Evolutionary conservation across 306 rosid genomes (phyloP).

Genomic region (Inga oerstediana): DNA sequence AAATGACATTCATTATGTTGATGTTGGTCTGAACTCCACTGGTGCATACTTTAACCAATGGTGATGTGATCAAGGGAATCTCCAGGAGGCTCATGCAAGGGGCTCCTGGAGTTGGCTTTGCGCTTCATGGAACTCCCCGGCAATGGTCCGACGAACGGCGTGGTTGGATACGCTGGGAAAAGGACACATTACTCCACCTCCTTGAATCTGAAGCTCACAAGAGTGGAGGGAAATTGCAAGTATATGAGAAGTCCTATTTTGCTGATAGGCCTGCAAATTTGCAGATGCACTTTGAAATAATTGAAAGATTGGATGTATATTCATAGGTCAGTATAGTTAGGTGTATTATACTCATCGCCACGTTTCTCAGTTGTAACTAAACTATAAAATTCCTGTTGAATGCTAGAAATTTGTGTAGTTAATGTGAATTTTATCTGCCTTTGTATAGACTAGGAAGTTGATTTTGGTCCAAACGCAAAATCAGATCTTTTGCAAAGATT

Average conservation of each 20-base stretch:
- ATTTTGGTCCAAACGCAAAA: neutral
- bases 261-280: constrained; percentile 57
- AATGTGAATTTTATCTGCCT: constrained; percentile 14
- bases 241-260: constrained; percentile 59
- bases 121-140: constrained; percentile 91
- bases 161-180: constrained; percentile 69
- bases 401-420: neutral
- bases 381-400: constrained; percentile 6
- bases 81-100: constrained; percentile 45
- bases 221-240: constrained; percentile 56
- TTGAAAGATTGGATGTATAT: constrained; percentile 61
- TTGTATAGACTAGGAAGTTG: constrained; percentile 8
- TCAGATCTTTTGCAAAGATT: neutral
- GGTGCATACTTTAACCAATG: constrained; percentile 75
- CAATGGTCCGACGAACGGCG: constrained; percentile 76
- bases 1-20: constrained; percentile 74
- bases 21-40: constrained; percentile 78
- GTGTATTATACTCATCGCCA: neutral
- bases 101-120: constrained; percentile 46
- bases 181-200: constrained; percentile 54
- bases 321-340: constrained; percentile 23
- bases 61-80: constrained; percentile 53
- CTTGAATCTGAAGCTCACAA: constrained; percentile 56
- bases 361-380: neutral
- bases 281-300: constrained; percentile 93